Percentiles rank a stretch among this genome's conserved stretches.
Evolutionary conservation across 257 asterid genomes (phyloP).

Genomic region (Asclepias syriaca): DNA sequence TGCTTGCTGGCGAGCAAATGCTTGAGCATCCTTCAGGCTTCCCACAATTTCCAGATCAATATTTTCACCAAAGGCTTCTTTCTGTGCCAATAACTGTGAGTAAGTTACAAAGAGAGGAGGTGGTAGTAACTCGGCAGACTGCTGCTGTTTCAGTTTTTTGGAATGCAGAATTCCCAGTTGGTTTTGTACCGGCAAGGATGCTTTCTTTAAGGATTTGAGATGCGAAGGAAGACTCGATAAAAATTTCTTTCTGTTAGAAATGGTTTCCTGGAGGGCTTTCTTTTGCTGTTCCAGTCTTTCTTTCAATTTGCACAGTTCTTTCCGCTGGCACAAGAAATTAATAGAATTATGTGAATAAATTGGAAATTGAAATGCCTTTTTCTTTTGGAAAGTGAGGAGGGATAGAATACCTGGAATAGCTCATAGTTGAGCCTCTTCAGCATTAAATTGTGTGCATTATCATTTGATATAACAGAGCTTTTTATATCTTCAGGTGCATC

Average conservation of each 20-base stretch:
- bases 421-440: slow-evolving; percentile 92
- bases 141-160: slow-evolving; percentile 86
- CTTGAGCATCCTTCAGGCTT: slow-evolving; percentile 88
- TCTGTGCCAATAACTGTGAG: slow-evolving; percentile 90
- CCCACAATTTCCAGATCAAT: slow-evolving; percentile 86
- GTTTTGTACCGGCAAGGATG: slow-evolving; percentile 87
- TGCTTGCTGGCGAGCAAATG: slow-evolving; percentile 80
- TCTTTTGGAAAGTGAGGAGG: not conserved
- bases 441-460: slow-evolving; percentile 72
- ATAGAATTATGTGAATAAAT: not conserved
- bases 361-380: not conserved
- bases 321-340: slow-evolving; percentile 57
- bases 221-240: slow-evolving; percentile 94
- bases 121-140: slow-evolving; percentile 88
- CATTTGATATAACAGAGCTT: slow-evolving; percentile 53
- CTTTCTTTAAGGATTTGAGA: slow-evolving; percentile 92
- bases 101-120: slow-evolving; percentile 85
- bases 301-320: slow-evolving; percentile 83
- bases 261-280: slow-evolving; percentile 81
- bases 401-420: slow-evolving; percentile 63
- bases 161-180: slow-evolving; percentile 82
- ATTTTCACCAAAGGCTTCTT: slow-evolving; percentile 88
- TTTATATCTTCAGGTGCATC: slow-evolving; percentile 84
- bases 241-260: slow-evolving; percentile 78
- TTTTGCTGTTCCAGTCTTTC: slow-evolving; percentile 73